Percentiles rank a stretch among this genome's conserved stretches.
Conservation (phyloP, 495 filamentous ascomycete species). For the Annulohypoxylon moriforme region DNA sequence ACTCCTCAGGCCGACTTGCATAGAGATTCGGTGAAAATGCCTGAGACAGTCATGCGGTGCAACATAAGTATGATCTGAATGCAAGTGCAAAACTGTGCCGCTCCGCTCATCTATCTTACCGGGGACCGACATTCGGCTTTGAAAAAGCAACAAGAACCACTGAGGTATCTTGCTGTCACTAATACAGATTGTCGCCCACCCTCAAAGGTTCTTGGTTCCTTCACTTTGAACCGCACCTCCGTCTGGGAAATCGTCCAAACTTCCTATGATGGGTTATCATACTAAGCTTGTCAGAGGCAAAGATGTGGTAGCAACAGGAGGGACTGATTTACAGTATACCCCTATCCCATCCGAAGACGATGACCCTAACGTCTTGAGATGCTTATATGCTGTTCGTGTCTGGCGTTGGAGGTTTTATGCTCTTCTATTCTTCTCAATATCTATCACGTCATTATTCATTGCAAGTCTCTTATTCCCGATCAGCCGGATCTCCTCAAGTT, state of each 20-base stretch:
- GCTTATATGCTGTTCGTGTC: neutral
- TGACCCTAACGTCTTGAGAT: neutral
- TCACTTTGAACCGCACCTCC: neutral
- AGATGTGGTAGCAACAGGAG: neutral
- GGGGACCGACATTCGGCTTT: neutral
- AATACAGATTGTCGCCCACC: neutral
- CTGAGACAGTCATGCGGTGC: neutral
- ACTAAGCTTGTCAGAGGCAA: neutral
- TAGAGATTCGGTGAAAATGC: neutral
- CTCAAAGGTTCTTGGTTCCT: neutral
- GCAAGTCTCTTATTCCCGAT: neutral
- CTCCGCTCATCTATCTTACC: neutral
- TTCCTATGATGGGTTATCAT: neutral
- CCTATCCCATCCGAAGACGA: neutral
- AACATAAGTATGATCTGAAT: neutral
- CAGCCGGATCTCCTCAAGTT: neutral
- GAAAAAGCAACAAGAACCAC: neutral
- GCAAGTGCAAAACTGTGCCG: too few species aligned
- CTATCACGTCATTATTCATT: neutral
- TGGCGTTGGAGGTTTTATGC: neutral
- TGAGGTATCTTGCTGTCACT: neutral
- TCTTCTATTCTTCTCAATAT: neutral
- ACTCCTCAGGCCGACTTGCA: neutral
- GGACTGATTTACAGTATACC: neutral
- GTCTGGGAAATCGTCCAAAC: neutral